phyloP scores from a whole-genome alignment of 2,329 filamentous ascomycete species.

The Coniosporium tulheliwenetii region DNA sequence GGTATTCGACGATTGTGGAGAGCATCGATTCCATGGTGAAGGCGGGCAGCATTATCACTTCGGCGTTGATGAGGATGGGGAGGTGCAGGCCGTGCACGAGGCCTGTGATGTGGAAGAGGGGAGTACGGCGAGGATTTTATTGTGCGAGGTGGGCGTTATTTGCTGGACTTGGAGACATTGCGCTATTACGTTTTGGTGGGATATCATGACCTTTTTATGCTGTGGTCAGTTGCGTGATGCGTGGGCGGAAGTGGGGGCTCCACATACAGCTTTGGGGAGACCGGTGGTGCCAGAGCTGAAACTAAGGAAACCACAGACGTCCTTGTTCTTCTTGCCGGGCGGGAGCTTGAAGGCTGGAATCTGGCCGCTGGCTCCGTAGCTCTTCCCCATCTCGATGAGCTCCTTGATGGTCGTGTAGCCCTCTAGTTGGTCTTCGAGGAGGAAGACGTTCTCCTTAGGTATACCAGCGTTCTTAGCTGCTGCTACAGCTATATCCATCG shows the following conservation, averaged over 20 bases:
- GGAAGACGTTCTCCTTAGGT: constrained; percentile 33
- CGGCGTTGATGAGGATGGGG: constrained; percentile 46
- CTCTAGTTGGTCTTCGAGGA: constrained; percentile 37
- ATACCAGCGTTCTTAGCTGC: constrained; percentile 40
- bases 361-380: constrained; percentile 27
- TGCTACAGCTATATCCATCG: constrained; percentile 37
- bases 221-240: not conserved
- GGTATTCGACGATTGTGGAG: constrained; percentile 33
- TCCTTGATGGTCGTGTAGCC: constrained; percentile 35
- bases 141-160: constrained; percentile 33
- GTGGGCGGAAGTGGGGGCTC: not conserved
- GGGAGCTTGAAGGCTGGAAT: constrained; percentile 33
- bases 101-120: constrained; percentile 48
- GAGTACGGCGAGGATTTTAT: constrained; percentile 39
- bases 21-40: constrained; percentile 50
- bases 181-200: constrained; percentile 38
- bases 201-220: constrained; percentile 30
- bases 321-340: constrained; percentile 37
- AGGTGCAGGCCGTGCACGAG: constrained; percentile 48
- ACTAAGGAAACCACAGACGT: constrained; percentile 37
- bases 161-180: constrained; percentile 45
- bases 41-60: constrained; percentile 47
- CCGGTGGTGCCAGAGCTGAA: constrained; percentile 36
- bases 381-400: constrained; percentile 25
- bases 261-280: constrained; percentile 28